Base-by-base conservation (phyloP, 1,284 basidiomycete species). In the Tilletia caries region DNA sequence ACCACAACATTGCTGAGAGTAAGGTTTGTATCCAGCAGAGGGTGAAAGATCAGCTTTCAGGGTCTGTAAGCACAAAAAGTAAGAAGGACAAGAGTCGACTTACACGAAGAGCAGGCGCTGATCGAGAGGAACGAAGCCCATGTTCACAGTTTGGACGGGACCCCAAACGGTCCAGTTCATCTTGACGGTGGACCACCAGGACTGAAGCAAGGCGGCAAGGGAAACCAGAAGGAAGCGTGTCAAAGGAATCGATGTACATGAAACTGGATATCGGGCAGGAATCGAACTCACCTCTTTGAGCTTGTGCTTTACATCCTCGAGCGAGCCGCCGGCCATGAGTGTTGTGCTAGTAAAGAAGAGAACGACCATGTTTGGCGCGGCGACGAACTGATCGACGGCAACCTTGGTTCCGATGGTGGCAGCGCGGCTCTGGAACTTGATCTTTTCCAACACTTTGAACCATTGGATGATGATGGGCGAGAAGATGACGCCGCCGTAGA, bases 401-500 rank as follows among this genome's bases (percentile, higher is more conserved):
- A 80, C 71, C 64, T 78, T 78, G 32, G 75, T 68, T 2, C 69
- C 73, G n/a, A 79, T 72, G 58, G 73, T 76, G 41, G 69, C 73
- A 0, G 68, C 32, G 15, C 66, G 62, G 0, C 70, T 71, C 1
- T 68, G 29, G 34, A 75, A 72, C 25, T 67, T 66, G 2, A 80
- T 75, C 0, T 70, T 62, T 62, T 80, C 79, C 2, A 80, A 62
- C 0, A 74, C 77, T 41, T 72, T 73, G 48, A 80, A 76, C 79
- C 79, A 80, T 6, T 75, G 32, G 12, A 73, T 68, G 2, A 73
- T 70, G 3, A 80, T 73, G 3, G 79, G 79, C 0, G 75, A 72
- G 65, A 80, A 80, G n/a, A 80, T 77, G 37, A 69, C 68, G 3
- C 77, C 76, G 4, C 79, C 79, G 65, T 79, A 80, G 5, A 76